phyloP scores from a whole-genome alignment of 805 yeast genomes.

The Barnettozyma populi region DNA sequence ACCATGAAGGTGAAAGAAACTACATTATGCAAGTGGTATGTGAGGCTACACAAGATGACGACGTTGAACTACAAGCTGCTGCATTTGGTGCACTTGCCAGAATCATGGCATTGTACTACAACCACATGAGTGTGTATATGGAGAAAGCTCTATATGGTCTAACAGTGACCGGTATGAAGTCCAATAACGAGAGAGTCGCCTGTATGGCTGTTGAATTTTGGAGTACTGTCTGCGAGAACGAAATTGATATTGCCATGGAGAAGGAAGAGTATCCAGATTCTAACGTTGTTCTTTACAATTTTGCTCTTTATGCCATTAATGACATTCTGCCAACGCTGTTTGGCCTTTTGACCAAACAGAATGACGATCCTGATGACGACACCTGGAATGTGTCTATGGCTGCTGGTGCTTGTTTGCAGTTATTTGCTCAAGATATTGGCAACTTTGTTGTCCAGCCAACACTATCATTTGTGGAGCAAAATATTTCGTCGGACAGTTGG shows the following conservation, averaged over 20 bases:
- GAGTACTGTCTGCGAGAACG: conserved; percentile 99
- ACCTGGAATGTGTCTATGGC: conserved; percentile 99
- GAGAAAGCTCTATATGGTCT: conserved; percentile 90
- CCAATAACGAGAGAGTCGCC: conserved; percentile 75
- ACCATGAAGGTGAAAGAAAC: conserved; percentile 90
- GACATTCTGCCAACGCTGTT: conserved; percentile 87
- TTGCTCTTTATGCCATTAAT: conserved; percentile 76
- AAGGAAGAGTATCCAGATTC: conserved; percentile 55
- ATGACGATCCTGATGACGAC: conserved; percentile 91
- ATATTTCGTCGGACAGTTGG: conserved; percentile 64
- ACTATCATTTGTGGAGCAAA: conserved; percentile 72
- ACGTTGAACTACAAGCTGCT: conserved; percentile 79
- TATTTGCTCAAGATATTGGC: conserved; percentile 88
- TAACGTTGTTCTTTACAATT: conserved; percentile 56
- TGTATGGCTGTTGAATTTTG: conserved; percentile 99
- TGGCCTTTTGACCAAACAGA: conserved; percentile 75
- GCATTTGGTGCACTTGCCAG: conserved; percentile 94
- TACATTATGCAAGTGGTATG: conserved; percentile 98
- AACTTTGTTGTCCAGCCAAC: conserved; percentile 83
- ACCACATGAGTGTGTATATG: conserved; percentile 91
- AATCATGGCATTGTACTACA: conserved; percentile 85
- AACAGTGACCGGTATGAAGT: conserved; percentile 89
- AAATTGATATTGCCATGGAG: conserved; percentile 71
- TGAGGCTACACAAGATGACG: conserved; percentile 93
- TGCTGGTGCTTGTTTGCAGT: conserved; percentile 93